A percentile compares a stretch with the other conserved stretches of the same genome.
phyloP scores from a whole-genome alignment of 257 asterid species.

The Penstemon davidsonii region DNA sequence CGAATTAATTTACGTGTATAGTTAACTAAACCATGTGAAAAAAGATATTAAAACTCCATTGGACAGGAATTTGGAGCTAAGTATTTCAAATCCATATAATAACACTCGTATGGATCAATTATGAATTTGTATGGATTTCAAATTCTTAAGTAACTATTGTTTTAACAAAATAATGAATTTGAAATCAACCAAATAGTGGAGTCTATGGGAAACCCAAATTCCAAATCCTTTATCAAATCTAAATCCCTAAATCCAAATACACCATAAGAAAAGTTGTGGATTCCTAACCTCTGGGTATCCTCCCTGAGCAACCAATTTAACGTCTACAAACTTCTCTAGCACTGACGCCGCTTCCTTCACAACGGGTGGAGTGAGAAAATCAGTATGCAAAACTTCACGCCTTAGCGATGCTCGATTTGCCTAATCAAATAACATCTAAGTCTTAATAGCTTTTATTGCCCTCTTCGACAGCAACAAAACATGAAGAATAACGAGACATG shows the following conservation, averaged over 20 bases:
- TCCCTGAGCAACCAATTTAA: slow-evolving; percentile 73
- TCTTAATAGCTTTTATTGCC: background rate
- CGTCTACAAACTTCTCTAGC: slow-evolving; percentile 56
- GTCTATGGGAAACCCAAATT: background rate
- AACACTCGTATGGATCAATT: background rate
- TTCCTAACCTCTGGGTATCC: slow-evolving; percentile 91
- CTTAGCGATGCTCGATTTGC: slow-evolving; percentile 77
- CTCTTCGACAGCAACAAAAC: background rate
- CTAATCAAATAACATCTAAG: slow-evolving; percentile 35
- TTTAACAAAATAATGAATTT: too few species aligned
- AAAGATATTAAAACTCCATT: background rate
- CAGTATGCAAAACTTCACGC: slow-evolving; percentile 74
- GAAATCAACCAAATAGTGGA: background rate
- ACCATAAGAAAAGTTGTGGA: slow-evolving; percentile 2
- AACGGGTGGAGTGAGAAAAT: slow-evolving; percentile 82
- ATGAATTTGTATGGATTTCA: background rate
- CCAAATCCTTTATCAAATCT: background rate
- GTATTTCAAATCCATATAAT: background rate
- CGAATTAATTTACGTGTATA: slow-evolving; percentile 6
- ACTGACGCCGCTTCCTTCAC: slow-evolving; percentile 65
- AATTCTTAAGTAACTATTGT: too few species aligned
- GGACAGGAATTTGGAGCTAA: background rate
- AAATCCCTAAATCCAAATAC: background rate
- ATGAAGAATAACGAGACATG: background rate
- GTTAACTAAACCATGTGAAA: slow-evolving; percentile 14